Conservation (phyloP, 768 basidiomycete genomes). For the Tephrocybe sp. region DNA sequence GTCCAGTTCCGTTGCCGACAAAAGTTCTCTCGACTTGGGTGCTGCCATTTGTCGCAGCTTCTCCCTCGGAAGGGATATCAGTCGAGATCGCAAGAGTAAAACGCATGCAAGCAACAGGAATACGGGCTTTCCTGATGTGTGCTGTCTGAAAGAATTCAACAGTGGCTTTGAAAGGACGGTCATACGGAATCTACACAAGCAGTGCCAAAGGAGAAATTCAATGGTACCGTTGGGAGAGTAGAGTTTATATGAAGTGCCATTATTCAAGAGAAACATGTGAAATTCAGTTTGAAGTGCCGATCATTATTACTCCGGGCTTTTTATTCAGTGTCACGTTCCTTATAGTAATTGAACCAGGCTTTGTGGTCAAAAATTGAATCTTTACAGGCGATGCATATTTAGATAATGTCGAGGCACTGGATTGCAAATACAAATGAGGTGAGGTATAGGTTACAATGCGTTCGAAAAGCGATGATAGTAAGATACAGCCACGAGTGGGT, state of each 20-base stretch:
- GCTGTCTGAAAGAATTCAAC: constrained; percentile 8
- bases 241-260: neutral
- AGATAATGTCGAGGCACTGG: neutral
- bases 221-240: neutral
- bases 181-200: constrained; percentile 4
- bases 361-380: too few species aligned
- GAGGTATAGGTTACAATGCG: constrained; percentile 15
- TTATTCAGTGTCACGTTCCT: too few species aligned
- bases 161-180: constrained; percentile 17
- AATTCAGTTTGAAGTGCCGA: neutral
- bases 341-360: too few species aligned
- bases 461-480: neutral
- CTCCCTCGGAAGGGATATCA: constrained; percentile 32
- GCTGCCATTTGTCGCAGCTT: constrained; percentile 25
- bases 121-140: constrained; percentile 24
- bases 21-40: constrained; percentile 23
- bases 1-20: constrained; percentile 39
- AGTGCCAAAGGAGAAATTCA: neutral
- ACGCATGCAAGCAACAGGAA: constrained; percentile 42
- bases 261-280: too few species aligned
- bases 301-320: too few species aligned
- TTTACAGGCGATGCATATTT: too few species aligned
- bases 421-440: constrained; percentile 7
- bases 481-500: constrained; percentile 6
- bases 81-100: constrained; percentile 49